Percentiles rank a stretch among this genome's conserved stretches.
phyloP scores from a whole-genome alignment of 1,284 basidiomycete species.

The Retiboletus flavoniger region DNA sequence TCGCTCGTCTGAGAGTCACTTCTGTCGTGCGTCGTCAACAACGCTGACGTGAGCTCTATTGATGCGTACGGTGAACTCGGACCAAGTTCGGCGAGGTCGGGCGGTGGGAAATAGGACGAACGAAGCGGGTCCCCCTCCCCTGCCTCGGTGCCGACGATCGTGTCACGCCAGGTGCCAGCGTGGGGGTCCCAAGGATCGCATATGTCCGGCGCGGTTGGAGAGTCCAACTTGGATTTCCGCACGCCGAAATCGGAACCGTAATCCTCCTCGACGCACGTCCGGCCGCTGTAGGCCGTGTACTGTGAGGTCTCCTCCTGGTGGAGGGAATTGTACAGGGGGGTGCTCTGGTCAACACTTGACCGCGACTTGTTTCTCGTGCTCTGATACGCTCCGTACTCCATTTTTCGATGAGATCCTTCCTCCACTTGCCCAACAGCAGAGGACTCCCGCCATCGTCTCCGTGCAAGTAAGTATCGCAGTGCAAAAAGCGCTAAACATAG shows the following conservation, averaged over 20 bases:
- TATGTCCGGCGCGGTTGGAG: conserved; percentile 1
- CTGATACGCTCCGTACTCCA: conserved; percentile 21
- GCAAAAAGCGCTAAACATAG: conserved; percentile 54
- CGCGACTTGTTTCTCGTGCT: conserved; percentile 21
- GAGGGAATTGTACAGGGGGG: conserved; percentile 30
- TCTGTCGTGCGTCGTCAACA: conserved; percentile 37
- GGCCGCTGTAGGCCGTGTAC: neutral
- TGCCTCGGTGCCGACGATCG: conserved; percentile 33
- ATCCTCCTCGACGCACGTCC: conserved; percentile 15
- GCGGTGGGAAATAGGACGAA: conserved; percentile 14
- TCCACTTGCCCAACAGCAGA: conserved; percentile 7
- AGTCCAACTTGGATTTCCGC: conserved; percentile 12
- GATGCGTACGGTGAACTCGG: conserved; percentile 24
- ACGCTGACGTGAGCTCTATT: conserved; percentile 30
- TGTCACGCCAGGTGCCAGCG: conserved; percentile 26
- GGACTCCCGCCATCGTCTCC: conserved; percentile 34
- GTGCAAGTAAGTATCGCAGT: conserved; percentile 48
- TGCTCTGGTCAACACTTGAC: conserved; percentile 24
- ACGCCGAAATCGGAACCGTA: conserved; percentile 28
- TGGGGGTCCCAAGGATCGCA: conserved; percentile 28
- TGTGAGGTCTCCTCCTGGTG: conserved; percentile 33
- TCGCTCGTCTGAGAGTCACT: conserved; percentile 22
- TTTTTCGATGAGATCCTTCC: conserved; percentile 9
- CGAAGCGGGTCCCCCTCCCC: conserved; percentile 14
- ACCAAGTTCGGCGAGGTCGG: neutral